Base-by-base conservation (phyloP, 305 asterid genomes). In the Fraxinus velutina region DNA sequence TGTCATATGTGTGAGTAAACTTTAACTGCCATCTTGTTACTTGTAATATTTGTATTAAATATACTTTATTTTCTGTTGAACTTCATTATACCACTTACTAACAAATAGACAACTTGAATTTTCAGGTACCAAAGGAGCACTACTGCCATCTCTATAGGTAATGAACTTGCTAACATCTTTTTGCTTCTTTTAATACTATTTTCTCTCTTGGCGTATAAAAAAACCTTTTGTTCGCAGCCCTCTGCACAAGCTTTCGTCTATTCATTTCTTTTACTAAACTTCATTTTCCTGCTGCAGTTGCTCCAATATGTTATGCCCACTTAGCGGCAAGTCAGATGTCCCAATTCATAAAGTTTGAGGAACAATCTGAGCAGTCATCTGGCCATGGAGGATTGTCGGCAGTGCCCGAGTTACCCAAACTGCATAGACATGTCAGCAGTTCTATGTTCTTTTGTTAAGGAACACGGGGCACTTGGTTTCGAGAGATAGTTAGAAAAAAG, bases 81-180 rank as follows among this genome's bases (percentile, higher is more conserved):
- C 78, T 33, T 6, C 6, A 33, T 13, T 3, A 5, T 15, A 12
- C 36, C 39, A 34, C 8, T 17, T 60, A 10, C 36, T 57, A 22
- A 60, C 29, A 8, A 1, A 2, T 5, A 17, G 7, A 34, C 3
- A 0, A 1, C 17, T n/a, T 17, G 2, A 55, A 15, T 78, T 75
- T 77, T 81, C 93, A 93, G 97, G 85, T 93, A 93, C 75, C 97
- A 93, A 85, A 89, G 94, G 68, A 93, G 97, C 76, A 92, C 94
- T 4, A 89, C 94, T 4, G 94, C 97, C 80, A 86, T 93, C 60
- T 93, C 96, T 12, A 83, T 93, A 33, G 96, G 97, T 91, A 90
- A 88, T 83, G 57, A n/a, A 79, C 17, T 81, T 72, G 27, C 21
- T 27, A 52, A 60, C 72, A 42, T 78, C 27, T 57, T 55, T 50